A percentile compares a stretch with the other conserved stretches of the same genome.
These are phyloP conservation scores for Schizophyllum commune DNA, from an alignment of 1,284 basidiomycete genomes.

Conservation along the genomic window DNA sequence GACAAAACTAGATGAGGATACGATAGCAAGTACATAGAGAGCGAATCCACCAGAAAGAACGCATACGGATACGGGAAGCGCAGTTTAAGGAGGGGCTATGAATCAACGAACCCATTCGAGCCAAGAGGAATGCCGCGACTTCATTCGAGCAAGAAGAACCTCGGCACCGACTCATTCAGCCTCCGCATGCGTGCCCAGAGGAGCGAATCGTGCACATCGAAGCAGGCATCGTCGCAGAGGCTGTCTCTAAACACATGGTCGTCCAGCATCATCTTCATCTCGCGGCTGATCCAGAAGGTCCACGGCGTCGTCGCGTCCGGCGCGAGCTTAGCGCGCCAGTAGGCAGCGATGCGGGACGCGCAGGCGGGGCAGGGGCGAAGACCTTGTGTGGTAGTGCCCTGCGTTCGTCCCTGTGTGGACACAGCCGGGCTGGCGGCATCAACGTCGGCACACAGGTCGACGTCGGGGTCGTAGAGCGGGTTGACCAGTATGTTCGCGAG, in stretches of 20 bases:
- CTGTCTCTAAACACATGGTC: constrained; percentile 9
- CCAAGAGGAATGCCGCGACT: too few relatives aligned
- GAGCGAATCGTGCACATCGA: constrained; percentile 6
- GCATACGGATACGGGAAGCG: too few relatives aligned
- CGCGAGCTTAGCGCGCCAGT: constrained; percentile 15
- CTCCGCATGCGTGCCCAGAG: constrained; percentile 4
- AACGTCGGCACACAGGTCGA: neutral
- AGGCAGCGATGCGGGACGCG: constrained; percentile 7
- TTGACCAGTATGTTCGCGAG: constrained; percentile 16
- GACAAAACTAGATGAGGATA: too few relatives aligned
- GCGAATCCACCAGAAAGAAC: constrained; percentile 7
- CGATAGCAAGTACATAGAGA: too few relatives aligned
- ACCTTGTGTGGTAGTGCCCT: constrained; percentile 4
- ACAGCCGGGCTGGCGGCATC: neutral
- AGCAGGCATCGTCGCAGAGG: constrained; percentile 6
- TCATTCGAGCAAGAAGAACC: constrained; percentile 8
- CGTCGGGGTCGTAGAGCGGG: constrained; percentile 12
- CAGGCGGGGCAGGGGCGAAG: constrained; percentile 6
- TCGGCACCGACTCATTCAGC: constrained; percentile 4
- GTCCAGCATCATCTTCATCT: constrained; percentile 15
- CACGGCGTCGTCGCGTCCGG: constrained; percentile 14
- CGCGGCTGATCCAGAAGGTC: constrained; percentile 19
- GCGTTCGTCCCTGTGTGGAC: too few relatives aligned
- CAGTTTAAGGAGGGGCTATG: too few relatives aligned
- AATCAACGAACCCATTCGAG: too few relatives aligned